Evolutionary conservation across 805 yeast genomes (phyloP), one percentile per base, ranked within the genome.

Genomic region (Ogataea kodamae): DNA sequence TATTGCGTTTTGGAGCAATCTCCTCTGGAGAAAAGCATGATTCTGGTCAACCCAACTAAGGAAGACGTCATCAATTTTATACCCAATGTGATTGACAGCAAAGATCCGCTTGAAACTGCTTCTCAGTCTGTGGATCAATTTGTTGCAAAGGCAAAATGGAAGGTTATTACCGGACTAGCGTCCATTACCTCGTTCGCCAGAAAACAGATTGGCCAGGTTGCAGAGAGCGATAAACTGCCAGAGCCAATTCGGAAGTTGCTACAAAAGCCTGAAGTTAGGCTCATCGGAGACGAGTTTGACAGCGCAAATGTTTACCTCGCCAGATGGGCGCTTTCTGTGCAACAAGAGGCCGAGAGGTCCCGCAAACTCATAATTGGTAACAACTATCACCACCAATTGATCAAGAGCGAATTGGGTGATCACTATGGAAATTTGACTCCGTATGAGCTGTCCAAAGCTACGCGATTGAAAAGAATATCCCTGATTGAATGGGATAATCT

Each of bases 241-340:
- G 64, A 67, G 2, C 66, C 72, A 2, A 65, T 81, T 15, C 74
- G 72, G 46, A 72, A 72, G 33, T 57, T 83, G 42, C 64, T 90
- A 25, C 71, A 67, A 36, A 78, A 80, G 43, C 92, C 96, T 0
- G 95, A 86, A 49, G 95, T 90, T 9, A 72, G 70, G 48, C 75
- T 71, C 36, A 74, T 90, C 16, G 85, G 92, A 39, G 84, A 86
- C 43, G 97, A 90, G 43, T 92, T 89, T 54, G 97, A 89, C 52
- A 78, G 90, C 32, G 97, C 97, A 0, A 73, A 89, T 34, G 82
- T 88, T 4, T 90, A 87, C 56, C 66, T 90, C 39, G 97, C 97
- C 4, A 89, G 88, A 62, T 92, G 97, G 97, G 97, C 97, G 0
- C 72, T 86, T 48, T 86, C 86, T 18, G 92, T 92, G 7, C 92